Base-by-base conservation (phyloP, 2,329 filamentous ascomycete genomes). In the Microcyclospora tardicrescens region DNA sequence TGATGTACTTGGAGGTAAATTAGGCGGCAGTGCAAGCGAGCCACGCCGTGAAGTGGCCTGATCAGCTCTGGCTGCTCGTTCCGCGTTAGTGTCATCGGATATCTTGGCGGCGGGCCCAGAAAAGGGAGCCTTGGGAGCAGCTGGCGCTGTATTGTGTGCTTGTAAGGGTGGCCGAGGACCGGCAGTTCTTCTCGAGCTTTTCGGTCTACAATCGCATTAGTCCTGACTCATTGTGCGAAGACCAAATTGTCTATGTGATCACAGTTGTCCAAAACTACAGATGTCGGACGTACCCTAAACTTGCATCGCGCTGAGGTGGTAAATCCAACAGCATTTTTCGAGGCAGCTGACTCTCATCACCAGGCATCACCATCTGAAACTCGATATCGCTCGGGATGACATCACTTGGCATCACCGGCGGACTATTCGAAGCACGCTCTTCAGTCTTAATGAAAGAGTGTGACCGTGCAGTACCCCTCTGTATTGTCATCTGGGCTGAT, bases 21-120 rank as follows among this genome's bases (percentile, higher is more conserved):
- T 53, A 2, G 55, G 40, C 9, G 56, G 57, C 12, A 55, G 53
- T 16, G 58, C 59, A 10, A 59, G 57, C 34, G 45, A 62, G 49
- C 57, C 46, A 14, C 55, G 50, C 16, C 56, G 42, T 13, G 52
- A 41, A n/a, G 41, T 41, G 4, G 43, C 36, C 13, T 36, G 37
- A 16, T 36, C 35, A 11, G 4, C 19, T 24, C 19, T 24, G 19
- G 19, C 19, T 8, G 19, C 19, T 8, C 19, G 19, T 24, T 24
- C 19, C 19, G 19, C 8, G 19, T 4, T 24, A 24, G 8, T 8
- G 19, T 24, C 19, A 8, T 8, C 19, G 19, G 19, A 8, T 24
- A 8, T 24, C 19, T 24, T 4, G 19, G 19, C 4, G 5, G 4
- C 19, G 19, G 5, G 19, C 4, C 19, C 19, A 24, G 19, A 5